These are phyloP conservation scores for Calocybe gambosa DNA, from an alignment of 1,284 basidiomycete species.

Conservation along the genomic window DNA sequence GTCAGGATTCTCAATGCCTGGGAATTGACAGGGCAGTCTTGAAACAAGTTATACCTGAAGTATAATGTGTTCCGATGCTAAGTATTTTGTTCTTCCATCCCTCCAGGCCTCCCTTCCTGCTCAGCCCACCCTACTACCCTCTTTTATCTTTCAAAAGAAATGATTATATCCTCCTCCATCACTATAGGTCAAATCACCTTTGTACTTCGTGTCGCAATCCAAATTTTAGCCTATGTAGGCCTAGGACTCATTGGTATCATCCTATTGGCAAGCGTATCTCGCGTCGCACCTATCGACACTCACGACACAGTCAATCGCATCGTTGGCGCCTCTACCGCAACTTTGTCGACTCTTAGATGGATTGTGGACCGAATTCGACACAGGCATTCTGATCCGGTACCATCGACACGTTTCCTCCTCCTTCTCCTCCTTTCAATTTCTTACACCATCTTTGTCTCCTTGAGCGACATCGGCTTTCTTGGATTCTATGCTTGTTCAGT, in stretches of 20 bases:
- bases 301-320: conserved; percentile 12
- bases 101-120: neutral
- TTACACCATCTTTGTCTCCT: conserved; percentile 6
- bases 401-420: conserved; percentile 2
- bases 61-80: neutral
- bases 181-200: conserved; percentile 13
- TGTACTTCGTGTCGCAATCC: conserved; percentile 10
- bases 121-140: neutral
- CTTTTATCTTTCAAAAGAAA: neutral
- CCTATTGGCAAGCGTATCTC: conserved; percentile 5
- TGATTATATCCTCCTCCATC: conserved; percentile 9
- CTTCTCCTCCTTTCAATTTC: conserved; percentile 9
- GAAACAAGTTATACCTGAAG: neutral
- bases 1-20: neutral
- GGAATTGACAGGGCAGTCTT: neutral
- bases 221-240: conserved; percentile 8
- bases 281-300: conserved; percentile 8
- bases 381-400: conserved; percentile 1
- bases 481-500: conserved; percentile 6
- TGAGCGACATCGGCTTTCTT: conserved; percentile 12
- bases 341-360: conserved; percentile 5
- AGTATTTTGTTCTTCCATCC: neutral
- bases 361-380: conserved; percentile 4
- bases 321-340: conserved; percentile 6
- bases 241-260: conserved; percentile 3